Evolutionary conservation across 1,284 basidiomycete genomes (phyloP).

Genomic region (Ustilago xerochloae): DNA sequence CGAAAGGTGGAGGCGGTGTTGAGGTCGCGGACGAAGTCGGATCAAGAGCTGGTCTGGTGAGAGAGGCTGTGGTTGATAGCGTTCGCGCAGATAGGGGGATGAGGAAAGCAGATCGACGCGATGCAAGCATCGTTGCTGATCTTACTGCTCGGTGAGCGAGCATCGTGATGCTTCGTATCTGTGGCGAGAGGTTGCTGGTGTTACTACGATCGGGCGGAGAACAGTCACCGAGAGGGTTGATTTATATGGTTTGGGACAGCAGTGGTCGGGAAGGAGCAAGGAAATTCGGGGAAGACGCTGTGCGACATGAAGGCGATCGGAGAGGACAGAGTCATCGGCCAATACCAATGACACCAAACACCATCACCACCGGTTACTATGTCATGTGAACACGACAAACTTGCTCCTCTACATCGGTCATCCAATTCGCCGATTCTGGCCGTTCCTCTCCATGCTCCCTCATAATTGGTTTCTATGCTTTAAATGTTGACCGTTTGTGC

Average conservation of each 20-base stretch:
- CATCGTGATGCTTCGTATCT: not conserved
- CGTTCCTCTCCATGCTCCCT: not conserved
- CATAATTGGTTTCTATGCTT: too few species aligned
- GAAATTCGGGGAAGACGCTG: too few species aligned
- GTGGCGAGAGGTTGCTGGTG: too few species aligned
- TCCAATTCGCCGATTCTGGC: not conserved
- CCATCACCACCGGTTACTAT: not conserved
- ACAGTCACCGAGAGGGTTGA: too few species aligned
- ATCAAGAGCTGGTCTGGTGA: conserved; percentile 11
- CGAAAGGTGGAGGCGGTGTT: conserved; percentile 4
- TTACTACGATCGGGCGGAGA: too few species aligned
- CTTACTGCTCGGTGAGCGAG: conserved; percentile 5
- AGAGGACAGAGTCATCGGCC: too few species aligned
- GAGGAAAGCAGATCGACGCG: not conserved
- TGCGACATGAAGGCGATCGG: too few species aligned
- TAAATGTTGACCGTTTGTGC: too few species aligned
- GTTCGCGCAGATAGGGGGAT: not conserved
- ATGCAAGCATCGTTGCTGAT: not conserved
- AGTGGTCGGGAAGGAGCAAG: too few species aligned
- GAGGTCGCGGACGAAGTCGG: not conserved
- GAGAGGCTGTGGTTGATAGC: not conserved
- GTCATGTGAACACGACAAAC: not conserved
- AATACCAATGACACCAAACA: not conserved
- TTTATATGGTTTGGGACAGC: too few species aligned
- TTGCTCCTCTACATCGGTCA: not conserved